Conservation (phyloP, 495 filamentous ascomycete species). For the Penicillium samsonianum region DNA sequence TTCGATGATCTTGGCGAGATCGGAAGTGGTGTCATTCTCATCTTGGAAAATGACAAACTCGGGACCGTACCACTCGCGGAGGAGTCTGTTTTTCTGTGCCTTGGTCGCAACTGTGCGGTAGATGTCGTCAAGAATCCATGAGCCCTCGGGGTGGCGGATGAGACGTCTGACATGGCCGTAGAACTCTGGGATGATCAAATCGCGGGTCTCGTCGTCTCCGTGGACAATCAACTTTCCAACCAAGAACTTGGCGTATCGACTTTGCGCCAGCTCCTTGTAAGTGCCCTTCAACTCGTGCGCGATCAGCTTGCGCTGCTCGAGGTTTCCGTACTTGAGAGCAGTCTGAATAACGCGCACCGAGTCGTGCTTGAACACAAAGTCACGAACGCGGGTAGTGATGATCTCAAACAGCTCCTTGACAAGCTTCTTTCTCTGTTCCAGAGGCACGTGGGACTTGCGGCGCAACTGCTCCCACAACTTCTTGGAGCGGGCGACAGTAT, state of each 20-base stretch:
- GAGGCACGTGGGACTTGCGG: slow-evolving; percentile 84
- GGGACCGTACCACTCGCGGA: slow-evolving; percentile 95
- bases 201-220: slow-evolving; percentile 78
- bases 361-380: slow-evolving; percentile 98
- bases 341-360: slow-evolving; percentile 93
- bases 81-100: slow-evolving; percentile 76
- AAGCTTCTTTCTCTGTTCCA: slow-evolving; percentile 80
- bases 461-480: slow-evolving; percentile 95
- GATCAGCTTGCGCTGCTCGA: slow-evolving; percentile 80
- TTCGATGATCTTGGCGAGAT: slow-evolving; percentile 71
- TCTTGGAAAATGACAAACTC: slow-evolving; percentile 83
- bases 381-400: slow-evolving; percentile 84
- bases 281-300: slow-evolving; percentile 83
- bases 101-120: slow-evolving; percentile 83
- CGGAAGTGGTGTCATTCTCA: slow-evolving; percentile 51
- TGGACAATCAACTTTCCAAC: slow-evolving; percentile 92
- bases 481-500: slow-evolving; percentile 85
- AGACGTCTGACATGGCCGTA: slow-evolving; percentile 87
- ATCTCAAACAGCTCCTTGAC: slow-evolving; percentile 88
- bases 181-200: slow-evolving; percentile 89
- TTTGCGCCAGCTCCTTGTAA: slow-evolving; percentile 83
- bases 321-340: slow-evolving; percentile 90
- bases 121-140: slow-evolving; percentile 96
- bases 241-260: slow-evolving; percentile 94
- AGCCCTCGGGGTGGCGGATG: slow-evolving; percentile 92